A percentile compares a stretch with the other conserved stretches of the same genome.
Evolutionary conservation across 208 protist species (phyloP).

Genomic region (Leishmania arabica): DNA sequence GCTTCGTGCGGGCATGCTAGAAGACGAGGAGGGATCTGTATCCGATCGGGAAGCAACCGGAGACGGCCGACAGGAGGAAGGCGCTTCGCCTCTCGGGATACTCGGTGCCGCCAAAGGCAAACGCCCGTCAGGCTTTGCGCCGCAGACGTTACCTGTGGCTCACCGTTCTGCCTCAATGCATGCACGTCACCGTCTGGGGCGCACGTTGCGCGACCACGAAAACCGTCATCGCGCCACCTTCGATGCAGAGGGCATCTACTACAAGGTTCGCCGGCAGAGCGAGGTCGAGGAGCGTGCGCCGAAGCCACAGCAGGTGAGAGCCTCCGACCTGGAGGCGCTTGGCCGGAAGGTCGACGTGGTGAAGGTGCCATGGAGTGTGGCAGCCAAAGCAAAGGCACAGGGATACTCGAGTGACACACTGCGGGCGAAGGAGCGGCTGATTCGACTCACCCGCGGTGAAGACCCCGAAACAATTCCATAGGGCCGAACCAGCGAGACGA

Average conservation of each 20-base stretch:
- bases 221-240: slow-evolving; percentile 80
- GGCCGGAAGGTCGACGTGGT: slow-evolving; percentile 54
- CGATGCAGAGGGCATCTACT: slow-evolving; percentile 89
- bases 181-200: slow-evolving; percentile 67
- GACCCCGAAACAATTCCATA: slow-evolving; percentile 85
- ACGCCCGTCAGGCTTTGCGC: slow-evolving; percentile 1
- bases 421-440: slow-evolving; percentile 82
- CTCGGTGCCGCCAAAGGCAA: too few species aligned
- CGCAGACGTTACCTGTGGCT: background rate
- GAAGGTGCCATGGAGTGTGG: slow-evolving; percentile 85
- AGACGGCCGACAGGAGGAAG: background rate
- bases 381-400: slow-evolving; percentile 62
- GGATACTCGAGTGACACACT: slow-evolving; percentile 76
- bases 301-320: slow-evolving; percentile 59
- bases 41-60: background rate
- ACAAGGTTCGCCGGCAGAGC: slow-evolving; percentile 63
- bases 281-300: slow-evolving; percentile 59
- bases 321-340: slow-evolving; percentile 51
- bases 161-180: slow-evolving; percentile 25
- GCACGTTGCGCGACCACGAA: slow-evolving; percentile 72
- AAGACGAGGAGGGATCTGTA: background rate
- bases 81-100: background rate
- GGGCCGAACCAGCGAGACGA: background rate
- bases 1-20: slow-evolving; percentile 32
- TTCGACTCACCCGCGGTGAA: slow-evolving; percentile 85